Base-by-base conservation (phyloP, 1,139 yeast genomes). In the Taphrina populina region DNA sequence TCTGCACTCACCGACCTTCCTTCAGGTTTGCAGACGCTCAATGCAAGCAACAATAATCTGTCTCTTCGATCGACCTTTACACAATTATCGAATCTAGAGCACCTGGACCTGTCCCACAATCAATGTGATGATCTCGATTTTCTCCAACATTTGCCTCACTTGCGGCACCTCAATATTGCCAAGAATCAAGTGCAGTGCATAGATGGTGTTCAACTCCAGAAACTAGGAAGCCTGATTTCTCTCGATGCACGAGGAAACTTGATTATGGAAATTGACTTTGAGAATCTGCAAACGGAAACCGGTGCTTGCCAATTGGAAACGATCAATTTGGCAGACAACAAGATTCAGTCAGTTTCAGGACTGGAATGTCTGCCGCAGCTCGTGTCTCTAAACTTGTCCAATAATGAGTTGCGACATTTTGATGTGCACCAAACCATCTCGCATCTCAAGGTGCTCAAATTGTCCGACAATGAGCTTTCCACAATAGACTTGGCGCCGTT, bases 1-100 rank as follows among this genome's bases (percentile, higher is more conserved):
- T 65, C 67, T 1, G 67, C 64, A 34, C 62, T 72, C 43, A 68
- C 70, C 13, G 76, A 76, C 1, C 59, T 71, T 3, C 71, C 74
- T 1, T 21, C 58, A 1, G 52, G 66, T 2, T 40, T 71, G n/a
- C 61, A 65, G 29, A 61, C 59, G 0, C 61, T 72, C 29, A 55
- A 64, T 15, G 65, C 70, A 7, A 59, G 67, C 24, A 37, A 63
- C 33, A 73, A 73, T 61, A 60, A 32, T 39, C 43, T 51, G 10
- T 64, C 66, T 24, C 70, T 69, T 35, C 57, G 69, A 39, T 65
- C 69, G 8, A 60, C 67, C 8, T 67, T 70, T 57, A 63, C 65
- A 36, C 61, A 61, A 34, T 60, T 70, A 33, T 35, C 66, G 15
- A 65, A 68, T 30, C 63, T 74, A 21, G 69, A 63, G 35, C 62